Evolutionary conservation across 2,329 filamentous ascomycete species (phyloP), one percentile per base, ranked within the genome.

Genomic region (Epicoccum nigrum): DNA sequence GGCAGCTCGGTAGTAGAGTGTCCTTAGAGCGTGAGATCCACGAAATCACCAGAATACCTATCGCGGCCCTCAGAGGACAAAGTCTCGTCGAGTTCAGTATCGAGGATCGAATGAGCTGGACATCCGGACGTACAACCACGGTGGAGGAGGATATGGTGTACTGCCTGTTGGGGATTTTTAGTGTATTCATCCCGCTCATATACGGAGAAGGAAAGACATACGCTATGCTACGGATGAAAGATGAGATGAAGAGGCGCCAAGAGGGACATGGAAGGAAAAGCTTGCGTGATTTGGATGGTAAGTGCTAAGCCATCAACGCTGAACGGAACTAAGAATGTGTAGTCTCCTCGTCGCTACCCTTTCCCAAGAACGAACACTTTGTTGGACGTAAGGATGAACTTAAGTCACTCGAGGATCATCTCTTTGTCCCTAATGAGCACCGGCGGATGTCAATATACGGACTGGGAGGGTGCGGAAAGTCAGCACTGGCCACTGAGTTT

Each of bases 401-500:
- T n/a, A 35, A 41, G 7, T 39, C 42, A 20, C 43, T 58, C 34
- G 35, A 48, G 46, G 27, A 46, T 37, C 20, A 7, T 21, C 33
- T 58, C 12, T 17, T 58, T 13, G 34, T 15, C 13, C 33, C 45
- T 7, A 45, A 39, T 25, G 53, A 47, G 15, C 55, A 55, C 37
- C 45, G 30, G 20, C 51, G 51, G 19, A 49, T 55, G 30, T 45
- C 56, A 7, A 52, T 61, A 46, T 54, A 57, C 33, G 58, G 56
- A 25, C 50, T 59, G 6, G 58, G 58, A 30, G 57, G 57, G 3
- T 55, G 53, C 32, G 61, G 61, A 16, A 64, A 64, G 31, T 56
- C 61, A 49, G 55, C 52, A 20, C 55, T 64, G 28, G 55, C 61
- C 38, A 45, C 78, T 21, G 67, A 75, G 23, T 64, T 72, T 27